These are phyloP conservation scores for Teunomyces pallodes DNA, from an alignment of 805 yeast genomes.

Conservation along the genomic window DNA sequence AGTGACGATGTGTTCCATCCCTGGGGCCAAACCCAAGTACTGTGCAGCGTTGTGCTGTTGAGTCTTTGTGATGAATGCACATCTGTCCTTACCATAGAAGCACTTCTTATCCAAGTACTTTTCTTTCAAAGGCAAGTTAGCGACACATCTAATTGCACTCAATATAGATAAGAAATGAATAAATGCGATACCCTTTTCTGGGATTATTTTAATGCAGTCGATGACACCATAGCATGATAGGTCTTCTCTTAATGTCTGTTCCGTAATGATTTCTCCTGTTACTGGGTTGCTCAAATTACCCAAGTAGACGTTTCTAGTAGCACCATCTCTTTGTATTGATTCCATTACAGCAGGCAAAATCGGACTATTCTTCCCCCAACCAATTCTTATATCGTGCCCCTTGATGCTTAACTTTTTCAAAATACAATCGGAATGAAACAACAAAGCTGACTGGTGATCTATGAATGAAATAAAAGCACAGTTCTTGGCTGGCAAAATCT, in stretches of 20 bases:
- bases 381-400: conserved; percentile 79
- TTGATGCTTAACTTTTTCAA: conserved; percentile 77
- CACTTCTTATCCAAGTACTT: conserved; percentile 77
- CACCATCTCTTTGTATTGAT: conserved; percentile 80
- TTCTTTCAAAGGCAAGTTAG: conserved; percentile 62
- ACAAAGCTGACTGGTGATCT: conserved; percentile 82
- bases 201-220: conserved; percentile 77
- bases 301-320: conserved; percentile 89
- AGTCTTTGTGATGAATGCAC: conserved; percentile 90
- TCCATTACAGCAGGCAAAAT: conserved; percentile 72
- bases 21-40: conserved; percentile 86
- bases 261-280: conserved; percentile 48
- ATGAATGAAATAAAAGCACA: conserved; percentile 90
- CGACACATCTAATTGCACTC: conserved; percentile 84
- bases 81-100: conserved; percentile 90
- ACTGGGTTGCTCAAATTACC: conserved; percentile 71
- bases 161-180: conserved; percentile 84
- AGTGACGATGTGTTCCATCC: conserved; percentile 76
- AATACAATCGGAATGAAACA: conserved; percentile 91
- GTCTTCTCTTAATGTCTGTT: conserved; percentile 64
- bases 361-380: conserved; percentile 87
- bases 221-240: conserved; percentile 74
- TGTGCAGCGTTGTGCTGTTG: conserved; percentile 98
- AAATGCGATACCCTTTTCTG: conserved; percentile 83
- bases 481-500: conserved; percentile 75